Evolutionary conservation across 2,329 filamentous ascomycete species (phyloP).

Genomic region (Trichothecium roseum): DNA sequence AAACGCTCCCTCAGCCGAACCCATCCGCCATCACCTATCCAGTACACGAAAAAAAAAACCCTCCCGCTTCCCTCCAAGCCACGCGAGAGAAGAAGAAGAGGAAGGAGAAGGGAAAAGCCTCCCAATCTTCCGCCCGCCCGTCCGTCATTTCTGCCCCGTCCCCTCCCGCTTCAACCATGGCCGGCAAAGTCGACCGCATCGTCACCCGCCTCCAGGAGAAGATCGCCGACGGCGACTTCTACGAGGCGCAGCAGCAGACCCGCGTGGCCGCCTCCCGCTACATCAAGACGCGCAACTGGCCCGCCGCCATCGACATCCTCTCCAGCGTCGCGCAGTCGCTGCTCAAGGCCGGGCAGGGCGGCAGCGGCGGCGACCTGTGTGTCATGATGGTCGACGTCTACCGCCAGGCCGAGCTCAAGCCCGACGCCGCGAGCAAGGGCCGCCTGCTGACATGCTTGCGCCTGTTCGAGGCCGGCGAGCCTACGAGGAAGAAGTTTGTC

Average conservation of each 20-base stretch:
- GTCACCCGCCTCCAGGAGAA: conserved; percentile 66
- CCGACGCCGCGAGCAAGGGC: conserved; percentile 64
- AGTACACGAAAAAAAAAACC: no score
- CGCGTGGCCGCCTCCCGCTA: conserved; percentile 91
- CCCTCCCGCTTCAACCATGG: conserved; percentile 16
- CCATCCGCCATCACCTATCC: no score
- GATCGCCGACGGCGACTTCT: conserved; percentile 85
- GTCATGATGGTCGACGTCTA: conserved; percentile 85
- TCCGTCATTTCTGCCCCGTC: not conserved
- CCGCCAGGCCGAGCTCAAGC: conserved; percentile 71
- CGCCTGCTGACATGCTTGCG: conserved; percentile 69
- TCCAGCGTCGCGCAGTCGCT: conserved; percentile 75
- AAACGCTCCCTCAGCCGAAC: not conserved
- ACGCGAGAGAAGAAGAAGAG: no score
- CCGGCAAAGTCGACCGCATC: conserved; percentile 35
- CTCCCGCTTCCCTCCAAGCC: no score
- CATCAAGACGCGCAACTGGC: conserved; percentile 77
- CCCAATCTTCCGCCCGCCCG: no score
- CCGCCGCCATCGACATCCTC: conserved; percentile 78
- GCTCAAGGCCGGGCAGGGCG: conserved; percentile 84
- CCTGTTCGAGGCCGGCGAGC: conserved; percentile 73
- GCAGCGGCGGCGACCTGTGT: conserved; percentile 83
- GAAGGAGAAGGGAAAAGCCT: no score
- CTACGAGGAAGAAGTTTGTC: conserved; percentile 86
- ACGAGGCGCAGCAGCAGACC: conserved; percentile 97